Conservation (phyloP, 805 yeast genomes). For the Schizosaccharomyces cryophilus region DNA sequence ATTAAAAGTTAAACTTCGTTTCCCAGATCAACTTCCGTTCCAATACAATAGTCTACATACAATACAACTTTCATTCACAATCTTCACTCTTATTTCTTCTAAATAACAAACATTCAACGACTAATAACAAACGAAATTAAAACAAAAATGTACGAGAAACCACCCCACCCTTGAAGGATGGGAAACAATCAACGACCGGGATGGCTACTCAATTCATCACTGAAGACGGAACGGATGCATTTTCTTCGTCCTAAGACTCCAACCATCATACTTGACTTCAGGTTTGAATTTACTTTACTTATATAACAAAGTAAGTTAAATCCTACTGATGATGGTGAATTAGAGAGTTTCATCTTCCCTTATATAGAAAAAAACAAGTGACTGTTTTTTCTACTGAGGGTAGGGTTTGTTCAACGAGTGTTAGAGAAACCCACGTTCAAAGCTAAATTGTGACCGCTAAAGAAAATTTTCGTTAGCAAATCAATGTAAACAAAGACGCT, state of each 20-base stretch:
- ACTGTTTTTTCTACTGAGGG: background rate
- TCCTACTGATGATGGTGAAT: conserved; percentile 2
- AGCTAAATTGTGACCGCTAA: too few species aligned
- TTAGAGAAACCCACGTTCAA: background rate
- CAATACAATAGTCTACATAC: too few species aligned
- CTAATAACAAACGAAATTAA: background rate
- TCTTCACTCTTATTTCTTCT: too few species aligned
- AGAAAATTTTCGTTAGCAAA: too few species aligned
- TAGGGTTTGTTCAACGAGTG: background rate
- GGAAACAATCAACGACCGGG: background rate
- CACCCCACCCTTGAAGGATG: background rate
- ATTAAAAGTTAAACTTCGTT: too few species aligned
- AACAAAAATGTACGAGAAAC: background rate
- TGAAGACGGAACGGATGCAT: conserved; percentile 1
- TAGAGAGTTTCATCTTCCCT: background rate
- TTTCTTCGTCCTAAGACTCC: background rate
- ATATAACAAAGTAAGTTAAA: conserved; percentile 1
- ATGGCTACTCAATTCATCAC: background rate
- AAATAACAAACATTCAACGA: background rate
- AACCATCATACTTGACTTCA: background rate
- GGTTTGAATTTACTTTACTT: conserved; percentile 1
- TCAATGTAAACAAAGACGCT: too few species aligned
- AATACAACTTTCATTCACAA: too few species aligned
- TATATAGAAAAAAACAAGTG: background rate
- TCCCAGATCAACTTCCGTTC: too few species aligned